Conservation (phyloP, 2,329 filamentous ascomycete species). For the Zymoseptoria tritici region DNA sequence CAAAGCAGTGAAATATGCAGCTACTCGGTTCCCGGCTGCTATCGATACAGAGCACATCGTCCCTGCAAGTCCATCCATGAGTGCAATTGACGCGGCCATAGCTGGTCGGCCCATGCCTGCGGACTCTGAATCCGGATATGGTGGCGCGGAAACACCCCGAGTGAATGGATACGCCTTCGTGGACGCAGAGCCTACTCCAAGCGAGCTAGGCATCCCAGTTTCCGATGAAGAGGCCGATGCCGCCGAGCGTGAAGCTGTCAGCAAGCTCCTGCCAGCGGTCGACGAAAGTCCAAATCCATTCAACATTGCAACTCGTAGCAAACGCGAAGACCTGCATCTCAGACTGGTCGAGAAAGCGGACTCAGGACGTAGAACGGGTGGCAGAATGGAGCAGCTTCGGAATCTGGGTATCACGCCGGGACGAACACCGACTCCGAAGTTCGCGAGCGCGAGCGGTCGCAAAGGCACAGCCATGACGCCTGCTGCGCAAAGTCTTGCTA, state of each 20-base stretch:
- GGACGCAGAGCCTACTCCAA: constrained; percentile 62
- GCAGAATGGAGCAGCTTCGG: constrained; percentile 34
- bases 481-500: constrained; percentile 63
- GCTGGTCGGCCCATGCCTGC: constrained; percentile 59
- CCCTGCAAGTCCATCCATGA: constrained; percentile 74
- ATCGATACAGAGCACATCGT: constrained; percentile 29
- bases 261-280: constrained; percentile 38
- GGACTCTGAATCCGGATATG: constrained; percentile 53
- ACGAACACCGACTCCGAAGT: constrained; percentile 59
- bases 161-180: constrained; percentile 95
- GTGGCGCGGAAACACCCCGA: constrained; percentile 71
- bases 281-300: constrained; percentile 66
- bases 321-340: constrained; percentile 73
- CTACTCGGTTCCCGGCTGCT: constrained; percentile 60
- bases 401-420: constrained; percentile 37
- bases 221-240: constrained; percentile 28
- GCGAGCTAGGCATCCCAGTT: constrained; percentile 45
- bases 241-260: constrained; percentile 31
- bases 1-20: constrained; percentile 70
- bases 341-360: constrained; percentile 78
- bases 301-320: constrained; percentile 64
- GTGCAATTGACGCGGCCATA: constrained; percentile 76
- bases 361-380: constrained; percentile 59
- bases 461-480: constrained; percentile 55
- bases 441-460: constrained; percentile 50